These are phyloP conservation scores for Fagus sylvatica DNA, from an alignment of 306 rosid species.

Conservation along the genomic window DNA sequence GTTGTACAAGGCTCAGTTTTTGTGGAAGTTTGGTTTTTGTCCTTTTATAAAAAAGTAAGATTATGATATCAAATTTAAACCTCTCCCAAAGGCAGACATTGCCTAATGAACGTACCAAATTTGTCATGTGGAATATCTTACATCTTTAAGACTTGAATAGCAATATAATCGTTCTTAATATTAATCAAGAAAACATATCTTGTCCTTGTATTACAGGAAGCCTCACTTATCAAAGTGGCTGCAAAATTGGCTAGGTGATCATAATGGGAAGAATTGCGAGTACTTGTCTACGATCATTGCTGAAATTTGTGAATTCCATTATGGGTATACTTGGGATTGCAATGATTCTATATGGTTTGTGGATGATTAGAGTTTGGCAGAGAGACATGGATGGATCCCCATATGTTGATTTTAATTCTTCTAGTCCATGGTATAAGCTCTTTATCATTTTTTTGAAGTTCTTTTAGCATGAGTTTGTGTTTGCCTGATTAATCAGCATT, in stretches of 20 bases:
- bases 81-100: neutral
- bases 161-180: neutral
- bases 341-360: conserved; percentile 35
- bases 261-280: conserved; percentile 24
- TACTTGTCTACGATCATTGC: conserved; percentile 24
- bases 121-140: neutral
- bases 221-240: neutral
- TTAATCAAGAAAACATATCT: neutral
- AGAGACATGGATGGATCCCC: conserved; percentile 22
- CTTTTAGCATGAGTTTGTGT: neutral
- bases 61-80: neutral
- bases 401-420: neutral
- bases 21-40: no score
- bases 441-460: neutral
- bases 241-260: neutral
- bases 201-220: neutral
- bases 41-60: neutral
- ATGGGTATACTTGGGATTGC: conserved; percentile 49
- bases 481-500: neutral
- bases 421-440: conserved; percentile 31
- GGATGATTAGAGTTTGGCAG: conserved; percentile 42
- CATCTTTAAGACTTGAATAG: neutral
- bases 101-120: neutral
- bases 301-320: conserved; percentile 35
- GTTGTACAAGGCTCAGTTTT: no score